Conservation (phyloP, 2,329 filamentous ascomycete genomes). For the Bipolaris bicolor region DNA sequence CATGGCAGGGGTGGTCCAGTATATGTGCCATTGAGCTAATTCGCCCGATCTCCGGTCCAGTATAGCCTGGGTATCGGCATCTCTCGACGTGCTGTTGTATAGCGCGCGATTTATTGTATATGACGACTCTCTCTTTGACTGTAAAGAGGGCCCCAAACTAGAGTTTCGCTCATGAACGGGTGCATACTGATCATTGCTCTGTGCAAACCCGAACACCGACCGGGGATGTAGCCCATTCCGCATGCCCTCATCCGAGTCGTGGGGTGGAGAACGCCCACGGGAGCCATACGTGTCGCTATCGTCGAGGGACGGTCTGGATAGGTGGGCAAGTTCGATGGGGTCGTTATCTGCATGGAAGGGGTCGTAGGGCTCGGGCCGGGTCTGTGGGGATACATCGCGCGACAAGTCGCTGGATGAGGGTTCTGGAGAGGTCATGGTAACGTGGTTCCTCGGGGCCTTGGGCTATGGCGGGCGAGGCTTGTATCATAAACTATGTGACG, state of each 20-base stretch:
- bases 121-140: constrained; percentile 29
- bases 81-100: constrained; percentile 34
- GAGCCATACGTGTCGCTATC: constrained; percentile 14
- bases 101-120: constrained; percentile 30
- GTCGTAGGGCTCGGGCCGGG: constrained; percentile 32
- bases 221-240: constrained; percentile 24
- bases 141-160: constrained; percentile 21
- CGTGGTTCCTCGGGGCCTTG: not conserved
- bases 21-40: constrained; percentile 45
- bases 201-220: constrained; percentile 23
- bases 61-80: constrained; percentile 42
- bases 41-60: constrained; percentile 43
- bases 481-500: constrained; percentile 2
- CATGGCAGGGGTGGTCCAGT: constrained; percentile 43
- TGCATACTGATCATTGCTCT: constrained; percentile 26
- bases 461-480: not conserved
- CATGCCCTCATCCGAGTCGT: constrained; percentile 14
- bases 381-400: constrained; percentile 33
- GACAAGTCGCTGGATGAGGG: constrained; percentile 28
- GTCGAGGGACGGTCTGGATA: constrained; percentile 21
- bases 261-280: constrained; percentile 17
- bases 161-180: constrained; percentile 23
- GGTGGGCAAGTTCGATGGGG: constrained; percentile 38
- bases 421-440: constrained; percentile 33
- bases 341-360: constrained; percentile 36